Percentiles rank a stretch among this genome's conserved stretches.
Evolutionary conservation across 306 rosid genomes (phyloP).

Genomic region (Prosopis cineraria): DNA sequence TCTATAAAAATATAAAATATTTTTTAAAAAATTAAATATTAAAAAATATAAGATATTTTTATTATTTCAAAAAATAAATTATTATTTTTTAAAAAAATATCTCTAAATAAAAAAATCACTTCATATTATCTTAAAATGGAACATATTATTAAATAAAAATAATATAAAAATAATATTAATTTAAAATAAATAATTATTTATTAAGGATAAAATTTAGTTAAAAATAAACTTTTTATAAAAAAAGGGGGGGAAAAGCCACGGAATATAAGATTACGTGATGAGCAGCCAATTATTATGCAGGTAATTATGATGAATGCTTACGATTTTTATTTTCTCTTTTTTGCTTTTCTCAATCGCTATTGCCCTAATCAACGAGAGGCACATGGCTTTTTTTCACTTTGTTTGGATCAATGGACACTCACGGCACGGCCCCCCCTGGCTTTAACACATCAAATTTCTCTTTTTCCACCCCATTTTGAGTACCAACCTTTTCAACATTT

Average conservation of each 20-base stretch:
- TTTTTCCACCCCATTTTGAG: not conserved
- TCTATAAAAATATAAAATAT: too few species aligned
- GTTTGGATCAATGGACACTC: not conserved
- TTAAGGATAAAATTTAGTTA: too few species aligned
- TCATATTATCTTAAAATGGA: too few species aligned
- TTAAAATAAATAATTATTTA: too few species aligned
- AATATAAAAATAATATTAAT: too few species aligned
- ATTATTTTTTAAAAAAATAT: too few species aligned
- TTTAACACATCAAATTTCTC: not conserved
- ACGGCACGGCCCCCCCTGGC: not conserved
- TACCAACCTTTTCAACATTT: not conserved
- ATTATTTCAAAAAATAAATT: too few species aligned
- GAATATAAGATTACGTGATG: slow-evolving; percentile 41
- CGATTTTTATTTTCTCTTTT: not conserved
- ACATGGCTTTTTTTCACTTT: not conserved
- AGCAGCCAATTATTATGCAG: slow-evolving; percentile 43
- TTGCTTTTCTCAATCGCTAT: not conserved
- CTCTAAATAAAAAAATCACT: too few species aligned
- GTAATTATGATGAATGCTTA: not conserved
- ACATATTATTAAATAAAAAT: too few species aligned
- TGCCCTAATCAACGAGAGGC: slow-evolving; percentile 6
- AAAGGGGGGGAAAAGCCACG: not conserved
- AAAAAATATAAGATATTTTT: too few species aligned
- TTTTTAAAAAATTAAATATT: too few species aligned
- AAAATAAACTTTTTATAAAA: not conserved